Evolutionary conservation across 805 yeast genomes (phyloP).

Genomic region (Ogataea pini): DNA sequence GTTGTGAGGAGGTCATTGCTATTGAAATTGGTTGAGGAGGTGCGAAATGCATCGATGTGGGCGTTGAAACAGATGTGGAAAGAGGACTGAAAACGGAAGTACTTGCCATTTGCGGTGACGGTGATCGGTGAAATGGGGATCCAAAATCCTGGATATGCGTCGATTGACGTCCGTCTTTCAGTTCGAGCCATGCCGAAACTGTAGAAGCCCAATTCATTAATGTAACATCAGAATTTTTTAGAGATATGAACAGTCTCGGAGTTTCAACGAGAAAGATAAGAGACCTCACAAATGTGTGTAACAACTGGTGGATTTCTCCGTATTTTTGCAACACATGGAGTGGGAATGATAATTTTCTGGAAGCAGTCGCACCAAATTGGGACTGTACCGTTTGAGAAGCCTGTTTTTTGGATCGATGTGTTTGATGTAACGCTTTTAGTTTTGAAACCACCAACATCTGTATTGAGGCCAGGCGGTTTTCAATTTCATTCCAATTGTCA

Average conservation of each 20-base stretch:
- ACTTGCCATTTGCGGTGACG: constrained; percentile 8
- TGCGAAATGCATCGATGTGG: constrained; percentile 4
- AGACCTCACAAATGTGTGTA: constrained; percentile 40
- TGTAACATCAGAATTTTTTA: constrained; percentile 41
- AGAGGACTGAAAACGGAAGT: background rate
- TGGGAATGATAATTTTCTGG: constrained; percentile 38
- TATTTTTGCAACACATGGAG: constrained; percentile 43
- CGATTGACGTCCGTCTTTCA: constrained; percentile 44
- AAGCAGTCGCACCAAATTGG: constrained; percentile 12
- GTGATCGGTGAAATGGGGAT: constrained; percentile 10
- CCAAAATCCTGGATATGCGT: constrained; percentile 9
- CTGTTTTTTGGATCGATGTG: constrained; percentile 13
- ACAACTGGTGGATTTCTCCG: constrained; percentile 40
- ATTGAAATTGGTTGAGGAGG: constrained; percentile 1
- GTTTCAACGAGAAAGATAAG: constrained; percentile 43
- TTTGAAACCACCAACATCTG: constrained; percentile 44
- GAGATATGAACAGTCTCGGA: constrained; percentile 47
- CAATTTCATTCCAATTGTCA: constrained; percentile 51
- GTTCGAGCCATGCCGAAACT: constrained; percentile 54
- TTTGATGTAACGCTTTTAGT: constrained; percentile 26
- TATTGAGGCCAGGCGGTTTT: constrained; percentile 40
- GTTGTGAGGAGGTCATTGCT: background rate
- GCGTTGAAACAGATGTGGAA: background rate
- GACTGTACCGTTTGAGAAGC: background rate
- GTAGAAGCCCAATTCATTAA: constrained; percentile 54